Base-by-base conservation (phyloP, 169 alveolate genomes). In the Plasmodium knowlesi region DNA sequence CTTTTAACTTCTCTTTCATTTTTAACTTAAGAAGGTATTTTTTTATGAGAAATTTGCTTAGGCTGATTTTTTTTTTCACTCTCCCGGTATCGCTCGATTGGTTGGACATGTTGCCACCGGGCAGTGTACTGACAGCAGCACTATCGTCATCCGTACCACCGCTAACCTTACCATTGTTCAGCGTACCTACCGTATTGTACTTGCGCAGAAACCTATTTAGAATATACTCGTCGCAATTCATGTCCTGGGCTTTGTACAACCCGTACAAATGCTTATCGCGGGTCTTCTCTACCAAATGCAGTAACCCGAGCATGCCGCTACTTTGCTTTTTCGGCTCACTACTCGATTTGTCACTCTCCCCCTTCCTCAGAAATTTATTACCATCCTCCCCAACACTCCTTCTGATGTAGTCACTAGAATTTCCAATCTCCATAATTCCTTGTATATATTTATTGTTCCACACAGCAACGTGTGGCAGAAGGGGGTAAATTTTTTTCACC, bases 351-450 rank as follows among this genome's bases (percentile, higher is more conserved):
- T 12, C 19, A 67, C 5, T 67, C 37, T 16, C 30, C 30, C 76
- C 37, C 37, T 67, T 54, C 57, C 10, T 61, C 25, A 19, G 28
- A 19, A 30, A 41, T n/a, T 37, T 34, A 25, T 61, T 82, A 0
- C n/a, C 37, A 19, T 46, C 43, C 34, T 46, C 83, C 30, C 37
- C 74, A 50, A 10, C 53, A 53, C 43, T 82, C 46, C 25, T 41
- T 6, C 14, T 86, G 14, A 82, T 39, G 71, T 82, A 53, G 19
- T 86, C 53, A 76, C 67, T 32, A 25, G 71, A 28, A 54, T 76
- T 86, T 54, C 81, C 93, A 9, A 86, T 86, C 19, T 86, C 93
- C 93, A 86, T 86, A 30, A 86, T 78, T 14, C 93, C 93, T 74
- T 86, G 93, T 57, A 86, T 28, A 76, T 86, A 86, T 76, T 34